Evolutionary conservation across 2,329 filamentous ascomycete species (phyloP).

Genomic region (Fusarium nurragi): DNA sequence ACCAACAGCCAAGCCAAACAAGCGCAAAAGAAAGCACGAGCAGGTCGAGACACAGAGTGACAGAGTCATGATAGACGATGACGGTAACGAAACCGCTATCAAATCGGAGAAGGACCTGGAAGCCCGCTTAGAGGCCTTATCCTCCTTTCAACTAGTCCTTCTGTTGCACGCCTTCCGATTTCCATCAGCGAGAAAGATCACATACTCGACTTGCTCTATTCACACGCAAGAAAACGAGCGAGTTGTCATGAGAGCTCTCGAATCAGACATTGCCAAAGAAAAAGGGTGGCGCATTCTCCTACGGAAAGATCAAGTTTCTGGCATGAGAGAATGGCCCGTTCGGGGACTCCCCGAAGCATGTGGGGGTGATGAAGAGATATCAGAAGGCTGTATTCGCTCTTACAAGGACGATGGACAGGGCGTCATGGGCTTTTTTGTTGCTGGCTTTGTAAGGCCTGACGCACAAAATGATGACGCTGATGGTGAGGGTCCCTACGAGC

Average conservation of each 20-base stretch:
- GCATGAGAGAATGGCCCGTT: slow-evolving; percentile 79
- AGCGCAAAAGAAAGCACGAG: slow-evolving; percentile 59
- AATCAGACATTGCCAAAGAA: slow-evolving; percentile 70
- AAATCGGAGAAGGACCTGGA: slow-evolving; percentile 65
- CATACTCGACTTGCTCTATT: slow-evolving; percentile 94
- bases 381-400: slow-evolving; percentile 82
- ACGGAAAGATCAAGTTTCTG: slow-evolving; percentile 77
- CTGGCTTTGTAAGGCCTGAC: slow-evolving; percentile 71
- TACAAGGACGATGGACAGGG: slow-evolving; percentile 83
- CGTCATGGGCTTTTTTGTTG: slow-evolving; percentile 96
- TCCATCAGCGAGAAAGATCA: slow-evolving; percentile 76
- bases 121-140: slow-evolving; percentile 75
- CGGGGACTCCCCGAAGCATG: slow-evolving; percentile 65
- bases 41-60: slow-evolving; percentile 47
- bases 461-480: slow-evolving; percentile 29
- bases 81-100: slow-evolving; percentile 64
- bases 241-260: slow-evolving; percentile 78
- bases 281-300: slow-evolving; percentile 81
- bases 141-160: slow-evolving; percentile 83
- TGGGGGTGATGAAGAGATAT: slow-evolving; percentile 61
- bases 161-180: slow-evolving; percentile 87
- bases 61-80: slow-evolving; percentile 63
- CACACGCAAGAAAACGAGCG: slow-evolving; percentile 88
- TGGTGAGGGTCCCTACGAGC: slow-evolving; percentile 60
- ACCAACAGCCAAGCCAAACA: slow-evolving; percentile 34